Base-by-base conservation (phyloP, 495 filamentous ascomycete genomes). In the Pyronema domesticum region DNA sequence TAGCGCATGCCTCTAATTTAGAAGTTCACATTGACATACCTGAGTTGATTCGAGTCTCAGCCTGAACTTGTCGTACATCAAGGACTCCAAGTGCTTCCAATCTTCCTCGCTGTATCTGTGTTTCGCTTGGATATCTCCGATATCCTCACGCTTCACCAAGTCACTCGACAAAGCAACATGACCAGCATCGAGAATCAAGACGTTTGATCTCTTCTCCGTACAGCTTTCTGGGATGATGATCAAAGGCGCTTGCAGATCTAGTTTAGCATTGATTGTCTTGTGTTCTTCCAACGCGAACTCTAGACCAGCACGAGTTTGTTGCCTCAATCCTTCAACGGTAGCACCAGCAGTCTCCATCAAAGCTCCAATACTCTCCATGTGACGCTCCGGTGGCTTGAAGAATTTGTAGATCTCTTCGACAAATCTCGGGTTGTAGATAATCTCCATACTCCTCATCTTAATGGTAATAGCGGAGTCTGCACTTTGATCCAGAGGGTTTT, bases 351-450 rank as follows among this genome's bases (percentile, higher is more conserved):
- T 85, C 64, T 98, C 91, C 75, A 98, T 79, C 46, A 98, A 73
- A 19, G 89, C 91, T 7, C 80, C 82, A 60, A 98, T 94, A 17
- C 89, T 95, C 67, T 98, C 91, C 91, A 96, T 95, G 66, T 98
- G 93, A 55, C 86, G 75, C 67, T 95, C 85, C 0, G 91, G 93
- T 4, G 91, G 91, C 53, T 89, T 83, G 72, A 98, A 96, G 71
- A 98, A 98, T 55, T 83, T 84, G 50, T 80, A 83, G 33, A 95
- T 80, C 45, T 87, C 87, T 18, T 94, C 80, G 2, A 96, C 70
- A 58, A 96, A 94, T 55, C 78, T 81, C 13, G 91, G 91, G 63
- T 98, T 98, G 71, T 94, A 96, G 44, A 96, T 84, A 50, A 98
- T 83, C 69, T 96, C 93, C 55, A 96, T 82, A 61, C 86, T 88